Evolutionary conservation across 352 stramenopile species (phyloP).

Genomic region (Pythium dissimile): DNA sequence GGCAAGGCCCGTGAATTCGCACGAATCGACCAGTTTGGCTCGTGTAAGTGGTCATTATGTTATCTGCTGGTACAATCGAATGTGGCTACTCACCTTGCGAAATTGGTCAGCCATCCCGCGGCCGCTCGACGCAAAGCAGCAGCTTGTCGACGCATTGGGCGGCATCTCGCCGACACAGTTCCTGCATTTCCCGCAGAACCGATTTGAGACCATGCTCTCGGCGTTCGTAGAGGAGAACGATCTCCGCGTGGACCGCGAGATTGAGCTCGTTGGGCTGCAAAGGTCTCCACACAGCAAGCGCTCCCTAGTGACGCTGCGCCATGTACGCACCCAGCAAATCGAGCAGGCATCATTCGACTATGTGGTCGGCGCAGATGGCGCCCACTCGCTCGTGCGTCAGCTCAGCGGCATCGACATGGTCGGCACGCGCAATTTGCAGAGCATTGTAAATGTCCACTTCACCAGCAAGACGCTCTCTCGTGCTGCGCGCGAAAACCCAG

Average conservation of each 20-base stretch:
- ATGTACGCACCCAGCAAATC: conserved; percentile 35
- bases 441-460: conserved; percentile 95
- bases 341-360: conserved; percentile 65
- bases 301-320: conserved; percentile 26
- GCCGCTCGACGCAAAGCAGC: conserved; percentile 21
- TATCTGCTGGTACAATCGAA: too few relatives aligned
- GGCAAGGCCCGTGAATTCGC: conserved; percentile 65
- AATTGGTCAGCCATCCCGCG: conserved; percentile 44
- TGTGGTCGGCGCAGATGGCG: conserved; percentile 90
- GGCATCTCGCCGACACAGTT: conserved; percentile 74
- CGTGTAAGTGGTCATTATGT: conserved; percentile 42
- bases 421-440: conserved; percentile 82
- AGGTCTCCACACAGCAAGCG: conserved; percentile 6
- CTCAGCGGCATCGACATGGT: conserved; percentile 66
- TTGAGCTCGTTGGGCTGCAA: conserved; percentile 50
- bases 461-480: conserved; percentile 67
- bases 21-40: conserved; percentile 77
- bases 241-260: conserved; percentile 51
- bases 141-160: conserved; percentile 34
- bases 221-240: conserved; percentile 44
- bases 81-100: too few relatives aligned
- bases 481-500: conserved; percentile 57
- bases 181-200: conserved; percentile 83
- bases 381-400: conserved; percentile 79
- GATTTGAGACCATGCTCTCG: conserved; percentile 66